Conservation (phyloP, 768 basidiomycete species). For the Strobilomyces dryophilus region DNA sequence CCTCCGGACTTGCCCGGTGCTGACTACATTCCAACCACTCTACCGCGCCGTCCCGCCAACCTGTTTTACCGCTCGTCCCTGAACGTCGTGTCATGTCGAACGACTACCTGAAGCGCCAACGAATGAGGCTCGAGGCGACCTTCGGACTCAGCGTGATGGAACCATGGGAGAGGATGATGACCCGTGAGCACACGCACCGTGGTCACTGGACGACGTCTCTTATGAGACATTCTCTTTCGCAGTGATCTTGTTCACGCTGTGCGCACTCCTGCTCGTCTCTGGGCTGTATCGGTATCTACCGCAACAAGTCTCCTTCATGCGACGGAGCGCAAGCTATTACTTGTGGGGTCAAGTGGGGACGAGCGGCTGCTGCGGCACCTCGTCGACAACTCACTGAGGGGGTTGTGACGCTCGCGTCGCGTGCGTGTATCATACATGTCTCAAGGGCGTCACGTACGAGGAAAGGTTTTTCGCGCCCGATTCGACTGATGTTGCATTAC, state of each 20-base stretch:
- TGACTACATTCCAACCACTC: too few species aligned
- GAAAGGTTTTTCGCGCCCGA: too few species aligned
- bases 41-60: background rate
- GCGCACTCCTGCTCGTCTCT: constrained; percentile 42
- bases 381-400: background rate
- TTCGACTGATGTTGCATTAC: too few species aligned
- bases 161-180: constrained; percentile 62
- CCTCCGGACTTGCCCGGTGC: too few species aligned
- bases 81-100: constrained; percentile 15
- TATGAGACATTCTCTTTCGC: constrained; percentile 1
- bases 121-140: constrained; percentile 43
- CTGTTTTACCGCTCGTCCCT: background rate
- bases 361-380: constrained; percentile 15
- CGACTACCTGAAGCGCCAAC: constrained; percentile 27
- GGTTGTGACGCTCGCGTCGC: too few species aligned
- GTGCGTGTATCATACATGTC: too few species aligned
- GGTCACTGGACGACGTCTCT: background rate
- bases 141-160: constrained; percentile 59
- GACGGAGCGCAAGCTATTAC: constrained; percentile 56
- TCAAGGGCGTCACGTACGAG: too few species aligned
- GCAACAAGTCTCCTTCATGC: constrained; percentile 49
- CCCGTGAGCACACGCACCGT: constrained; percentile 41
- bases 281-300: constrained; percentile 59
- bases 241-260: constrained; percentile 41
- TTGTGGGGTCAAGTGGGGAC: constrained; percentile 50